Base-by-base conservation (phyloP, 164 flowering plant species). In the Akebia trifoliata region DNA sequence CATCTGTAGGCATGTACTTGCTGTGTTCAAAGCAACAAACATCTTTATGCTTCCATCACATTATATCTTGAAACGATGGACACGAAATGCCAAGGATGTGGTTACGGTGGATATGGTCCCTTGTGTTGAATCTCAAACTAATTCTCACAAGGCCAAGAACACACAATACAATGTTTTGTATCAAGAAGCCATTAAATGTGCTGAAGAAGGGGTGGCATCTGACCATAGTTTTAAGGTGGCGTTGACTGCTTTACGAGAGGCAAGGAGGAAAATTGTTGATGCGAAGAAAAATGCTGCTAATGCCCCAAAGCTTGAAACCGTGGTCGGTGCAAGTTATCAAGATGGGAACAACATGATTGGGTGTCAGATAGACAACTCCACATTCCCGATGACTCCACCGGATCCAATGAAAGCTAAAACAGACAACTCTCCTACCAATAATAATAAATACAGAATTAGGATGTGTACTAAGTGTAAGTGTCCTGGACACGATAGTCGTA, bases 111-210 rank as follows among this genome's bases (percentile, higher is more conserved):
- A 60, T 63, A 35, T 39, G 18, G 2, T 28, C 12, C 60, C 69
- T 14, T 43, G 44, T 59, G 57, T 60, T 2, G 65, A 69, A 21
- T 59, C 53, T 44, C 73, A 56, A 65, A 57, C 43, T 24, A 48
- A 60, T 48, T 46, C 63, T 60, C 65, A 63, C 6, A 69, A 40
- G 48, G 68, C 68, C 29, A 69, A 62, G 59, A 73, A 63, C 52
- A 51, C 50, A n/a, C 76, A 73, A n/a, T 69, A 73, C 56, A 69
- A 69, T 49, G 30, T 69, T 47, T 56, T 73, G 57, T 69, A 60
- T 50, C 71, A 70, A 54, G 77, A 74, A 57, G 77, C 77, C 30
- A 57, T 74, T 30, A 69, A 67, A 67, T 74, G 71, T 53, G 74
- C 69, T 24, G 74, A 74, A 38, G 77, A 74, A 64, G 71, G 77